Evolutionary conservation across 108 stramenopile species (phyloP).

Genomic region (Skeletonema tropicum): DNA sequence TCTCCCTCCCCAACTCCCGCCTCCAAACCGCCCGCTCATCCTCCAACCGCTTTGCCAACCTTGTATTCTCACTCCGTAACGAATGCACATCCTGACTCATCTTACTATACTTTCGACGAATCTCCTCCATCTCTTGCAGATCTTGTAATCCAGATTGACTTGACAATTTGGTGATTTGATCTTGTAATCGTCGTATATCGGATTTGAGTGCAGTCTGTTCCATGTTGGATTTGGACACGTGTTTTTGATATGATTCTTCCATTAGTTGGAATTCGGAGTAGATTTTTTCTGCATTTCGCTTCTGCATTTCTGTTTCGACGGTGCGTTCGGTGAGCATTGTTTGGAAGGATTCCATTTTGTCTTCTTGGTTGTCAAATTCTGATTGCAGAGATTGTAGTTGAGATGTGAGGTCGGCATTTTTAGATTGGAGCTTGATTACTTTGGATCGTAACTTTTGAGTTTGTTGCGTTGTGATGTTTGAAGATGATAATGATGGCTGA

Average conservation of each 20-base stretch:
- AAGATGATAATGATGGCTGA: constrained; percentile 3
- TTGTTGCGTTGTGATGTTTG: constrained; percentile 6
- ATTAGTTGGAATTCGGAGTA: constrained; percentile 6
- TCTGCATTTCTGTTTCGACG: constrained; percentile 17
- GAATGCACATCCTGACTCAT: constrained; percentile 39
- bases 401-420: constrained; percentile 18
- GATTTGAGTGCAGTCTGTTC: constrained; percentile 8
- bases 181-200: constrained; percentile 7
- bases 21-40: background rate
- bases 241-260: constrained; percentile 4
- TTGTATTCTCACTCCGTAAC: constrained; percentile 7
- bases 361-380: background rate
- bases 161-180: constrained; percentile 4
- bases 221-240: background rate
- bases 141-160: constrained; percentile 13
- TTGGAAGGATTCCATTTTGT: constrained; percentile 5
- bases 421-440: constrained; percentile 16
- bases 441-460: constrained; percentile 21
- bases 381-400: background rate
- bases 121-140: constrained; percentile 43
- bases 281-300: constrained; percentile 2
- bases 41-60: constrained; percentile 13
- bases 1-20: background rate
- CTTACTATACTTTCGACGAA: constrained; percentile 27
- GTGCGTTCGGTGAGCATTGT: constrained; percentile 7